A percentile compares a stretch with the other conserved stretches of the same genome.
Evolutionary conservation across 2,329 filamentous ascomycete species (phyloP).

Genomic region (Ophiostoma piceae): DNA sequence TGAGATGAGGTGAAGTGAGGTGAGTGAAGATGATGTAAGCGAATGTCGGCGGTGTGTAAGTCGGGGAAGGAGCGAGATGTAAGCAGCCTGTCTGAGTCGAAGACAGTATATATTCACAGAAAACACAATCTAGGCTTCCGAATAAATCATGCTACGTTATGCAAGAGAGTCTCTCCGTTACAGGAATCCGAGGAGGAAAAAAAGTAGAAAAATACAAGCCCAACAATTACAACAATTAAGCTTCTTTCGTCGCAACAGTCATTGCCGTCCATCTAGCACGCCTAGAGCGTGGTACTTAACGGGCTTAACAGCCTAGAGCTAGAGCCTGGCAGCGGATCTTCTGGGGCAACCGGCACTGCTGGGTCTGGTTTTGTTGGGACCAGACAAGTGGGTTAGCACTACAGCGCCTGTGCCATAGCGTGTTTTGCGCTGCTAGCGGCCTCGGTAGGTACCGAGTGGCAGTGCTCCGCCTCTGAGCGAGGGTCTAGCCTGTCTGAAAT

Average conservation of each 20-base stretch:
- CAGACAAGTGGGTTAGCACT: neutral
- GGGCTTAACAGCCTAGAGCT: too few relatives aligned
- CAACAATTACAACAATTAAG: constrained; percentile 2
- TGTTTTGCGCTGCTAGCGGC: constrained; percentile 8
- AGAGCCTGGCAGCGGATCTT: neutral
- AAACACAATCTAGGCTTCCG: constrained; percentile 7
- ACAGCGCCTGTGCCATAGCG: neutral
- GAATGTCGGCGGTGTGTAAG: neutral
- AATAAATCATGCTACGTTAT: neutral
- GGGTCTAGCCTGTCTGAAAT: neutral
- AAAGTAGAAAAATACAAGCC: neutral
- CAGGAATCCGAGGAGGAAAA: neutral
- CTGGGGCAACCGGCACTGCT: neutral
- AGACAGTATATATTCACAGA: neutral
- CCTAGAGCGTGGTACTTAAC: too few relatives aligned
- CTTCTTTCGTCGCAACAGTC: constrained; percentile 1
- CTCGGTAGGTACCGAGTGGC: neutral
- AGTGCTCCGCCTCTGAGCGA: neutral
- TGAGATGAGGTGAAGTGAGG: neutral
- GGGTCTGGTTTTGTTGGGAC: neutral
- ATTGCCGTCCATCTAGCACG: neutral
- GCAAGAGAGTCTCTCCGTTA: neutral
- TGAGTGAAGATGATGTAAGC: constrained; percentile 8
- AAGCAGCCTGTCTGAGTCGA: neutral
- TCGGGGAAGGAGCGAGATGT: constrained; percentile 2